phyloP scores from a whole-genome alignment of 1,284 basidiomycete species.

The Amylostereum areolatum region DNA sequence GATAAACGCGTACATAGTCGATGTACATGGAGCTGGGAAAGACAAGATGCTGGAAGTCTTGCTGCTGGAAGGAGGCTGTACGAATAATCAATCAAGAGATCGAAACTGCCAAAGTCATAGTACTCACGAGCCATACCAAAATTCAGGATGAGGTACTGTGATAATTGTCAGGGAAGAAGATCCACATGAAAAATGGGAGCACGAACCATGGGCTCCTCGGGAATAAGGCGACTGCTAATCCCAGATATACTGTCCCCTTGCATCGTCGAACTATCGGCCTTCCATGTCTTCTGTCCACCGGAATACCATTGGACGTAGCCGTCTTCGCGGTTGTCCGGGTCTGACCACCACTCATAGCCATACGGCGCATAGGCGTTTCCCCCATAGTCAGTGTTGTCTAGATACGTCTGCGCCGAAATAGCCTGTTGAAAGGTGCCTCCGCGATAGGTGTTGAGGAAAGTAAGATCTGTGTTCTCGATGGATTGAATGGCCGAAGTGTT shows the following conservation, averaged over 20 bases:
- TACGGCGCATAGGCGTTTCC: conserved; percentile 50
- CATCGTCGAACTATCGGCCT: conserved; percentile 50
- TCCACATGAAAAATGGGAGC: conserved; percentile 4
- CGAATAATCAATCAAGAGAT: conserved; percentile 1
- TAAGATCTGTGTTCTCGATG: conserved; percentile 44
- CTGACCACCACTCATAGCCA: conserved; percentile 72
- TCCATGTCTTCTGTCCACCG: conserved; percentile 60
- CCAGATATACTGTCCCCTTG: conserved; percentile 49
- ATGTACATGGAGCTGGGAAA: conserved; percentile 71
- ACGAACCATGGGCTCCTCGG: conserved; percentile 75
- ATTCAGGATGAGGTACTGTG: conserved; percentile 69
- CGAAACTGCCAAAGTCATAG: conserved; percentile 23
- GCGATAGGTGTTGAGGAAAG: conserved; percentile 64
- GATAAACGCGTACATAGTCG: conserved; percentile 77
- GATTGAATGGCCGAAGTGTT: conserved; percentile 48
- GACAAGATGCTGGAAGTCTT: conserved; percentile 57
- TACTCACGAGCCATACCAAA: conserved; percentile 64
- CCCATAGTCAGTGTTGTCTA: conserved; percentile 50
- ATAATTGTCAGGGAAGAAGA: conserved; percentile 3
- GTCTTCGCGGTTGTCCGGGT: conserved; percentile 51
- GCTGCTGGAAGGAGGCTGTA: conserved; percentile 55
- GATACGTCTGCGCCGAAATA: conserved; percentile 56
- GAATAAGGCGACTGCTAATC: conserved; percentile 59
- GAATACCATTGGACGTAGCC: conserved; percentile 75
- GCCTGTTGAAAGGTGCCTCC: conserved; percentile 82